Evolutionary conservation across 2,329 filamentous ascomycete species (phyloP), one percentile per base, ranked within the genome.

Genomic region (Fusarium tricinctum): DNA sequence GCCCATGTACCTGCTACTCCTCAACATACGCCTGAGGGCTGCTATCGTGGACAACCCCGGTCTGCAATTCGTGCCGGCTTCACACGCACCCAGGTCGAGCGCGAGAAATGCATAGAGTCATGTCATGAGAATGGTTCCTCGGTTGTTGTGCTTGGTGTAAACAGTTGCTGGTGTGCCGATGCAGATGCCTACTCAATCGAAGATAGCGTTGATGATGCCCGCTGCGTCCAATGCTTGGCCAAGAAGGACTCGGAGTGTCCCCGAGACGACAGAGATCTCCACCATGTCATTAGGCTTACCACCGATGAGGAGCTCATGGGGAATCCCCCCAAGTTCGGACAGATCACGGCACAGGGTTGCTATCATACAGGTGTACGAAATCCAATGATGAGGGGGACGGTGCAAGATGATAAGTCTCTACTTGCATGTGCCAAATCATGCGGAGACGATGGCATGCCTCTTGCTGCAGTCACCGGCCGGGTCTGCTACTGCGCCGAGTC

Each of bases 321-420:
- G 33, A 4, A n/a, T 9, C 15, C 17, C 4, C 15, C 33, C 4
- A n/a, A 15, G 5, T n/a, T 28, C 26, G 32, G 51, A 22, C 17
- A 54, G 43, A 50, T 55, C 32, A 55, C 44, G 2, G 51, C 15
- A 13, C 51, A 50, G 30, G 51, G 51, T 26, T 54, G 51, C 30
- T 54, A 54, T 23, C 0, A 22, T 3, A 17, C 32, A n/a, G 2
- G 14, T 7, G 30, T 33, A 19, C 50, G 8, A 4, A 22, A 22
- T 28, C 7, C 4, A 6, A 47, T 13, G 3, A 45, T 2, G 39
- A 28, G 7, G 5, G 5, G 26, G 8, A 10, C 6, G 1, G 15
- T 38, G 3, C 1, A 1, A 1, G 20, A 20, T 15, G 17, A 32
- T 14, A 30, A 39, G 10, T 19, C 40, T 12, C 60, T 44, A 1